These are phyloP conservation scores for Xylaria polymorpha DNA, from an alignment of 2,329 filamentous ascomycete genomes.

Conservation along the genomic window DNA sequence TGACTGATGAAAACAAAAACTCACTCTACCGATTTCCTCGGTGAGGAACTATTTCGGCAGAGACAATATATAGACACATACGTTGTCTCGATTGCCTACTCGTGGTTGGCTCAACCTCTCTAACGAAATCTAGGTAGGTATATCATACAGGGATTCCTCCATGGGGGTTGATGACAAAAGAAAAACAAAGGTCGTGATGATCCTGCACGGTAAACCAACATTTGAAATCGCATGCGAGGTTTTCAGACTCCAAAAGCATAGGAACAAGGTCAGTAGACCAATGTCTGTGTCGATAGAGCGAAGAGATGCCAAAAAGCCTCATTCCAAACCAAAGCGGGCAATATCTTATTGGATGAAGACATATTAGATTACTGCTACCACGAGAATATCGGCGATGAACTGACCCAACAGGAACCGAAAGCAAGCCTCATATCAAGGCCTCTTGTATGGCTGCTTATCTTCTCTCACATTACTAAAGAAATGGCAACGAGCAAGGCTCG, in stretches of 20 bases:
- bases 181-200: constrained; percentile 18
- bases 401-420: not conserved
- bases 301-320: not conserved
- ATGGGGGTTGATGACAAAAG: constrained; percentile 17
- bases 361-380: not conserved
- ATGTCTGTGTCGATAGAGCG: not conserved
- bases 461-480: not conserved
- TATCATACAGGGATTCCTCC: constrained; percentile 6
- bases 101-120: constrained; percentile 5
- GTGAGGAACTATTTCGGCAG: no score
- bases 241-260: not conserved
- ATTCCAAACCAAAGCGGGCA: constrained; percentile 1
- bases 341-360: constrained; percentile 1
- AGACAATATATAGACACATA: not conserved
- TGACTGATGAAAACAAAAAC: no score
- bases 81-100: not conserved
- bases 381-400: constrained; percentile 5
- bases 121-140: constrained; percentile 1
- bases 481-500: not conserved
- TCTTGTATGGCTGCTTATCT: not conserved
- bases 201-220: constrained; percentile 16
- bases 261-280: not conserved
- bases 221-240: constrained; percentile 11
- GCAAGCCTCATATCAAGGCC: not conserved
- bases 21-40: no score